These are phyloP conservation scores for Phytophthora kernoviae DNA, from an alignment of 352 stramenopile species.

Conservation along the genomic window DNA sequence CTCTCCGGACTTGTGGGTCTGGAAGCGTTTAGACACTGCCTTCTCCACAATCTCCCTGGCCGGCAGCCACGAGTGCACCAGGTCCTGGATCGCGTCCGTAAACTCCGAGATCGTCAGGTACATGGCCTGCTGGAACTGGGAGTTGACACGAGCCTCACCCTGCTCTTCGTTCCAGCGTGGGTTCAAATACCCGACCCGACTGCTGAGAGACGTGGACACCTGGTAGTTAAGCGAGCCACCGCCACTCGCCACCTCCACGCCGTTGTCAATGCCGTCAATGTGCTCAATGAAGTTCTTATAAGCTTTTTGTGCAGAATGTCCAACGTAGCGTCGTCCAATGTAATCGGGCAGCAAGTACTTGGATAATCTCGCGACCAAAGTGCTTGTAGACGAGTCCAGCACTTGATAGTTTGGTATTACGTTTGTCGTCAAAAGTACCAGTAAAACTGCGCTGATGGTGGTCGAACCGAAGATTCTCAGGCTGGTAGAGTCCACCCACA, in stretches of 20 bases:
- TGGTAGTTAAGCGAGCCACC: constrained; percentile 70
- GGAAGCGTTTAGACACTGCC: constrained; percentile 85
- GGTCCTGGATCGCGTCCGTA: constrained; percentile 85
- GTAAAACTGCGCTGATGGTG: constrained; percentile 97
- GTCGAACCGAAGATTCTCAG: constrained; percentile 92
- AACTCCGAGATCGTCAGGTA: constrained; percentile 96
- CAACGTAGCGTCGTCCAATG: constrained; percentile 70
- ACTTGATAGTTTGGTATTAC: constrained; percentile 94
- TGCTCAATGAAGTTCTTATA: constrained; percentile 98
- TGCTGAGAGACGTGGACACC: constrained; percentile 79
- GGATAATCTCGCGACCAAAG: constrained; percentile 97
- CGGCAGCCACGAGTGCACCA: constrained; percentile 95
- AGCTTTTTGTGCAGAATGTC: constrained; percentile 90
- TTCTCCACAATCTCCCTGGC: constrained; percentile 93
- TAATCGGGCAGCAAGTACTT: constrained; percentile 51
- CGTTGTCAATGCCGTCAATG: constrained; percentile 99
- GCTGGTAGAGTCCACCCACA: constrained; percentile 96
- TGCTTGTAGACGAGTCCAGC: constrained; percentile 98
- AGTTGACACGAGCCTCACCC: constrained; percentile 78
- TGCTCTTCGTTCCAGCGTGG: constrained; percentile 96
- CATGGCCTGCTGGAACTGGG: constrained; percentile 95
- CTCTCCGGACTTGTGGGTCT: constrained; percentile 92
- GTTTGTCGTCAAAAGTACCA: constrained; percentile 73
- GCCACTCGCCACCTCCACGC: constrained; percentile 85
- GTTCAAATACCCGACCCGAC: constrained; percentile 94